Percentiles rank a stretch among this genome's conserved stretches.
These are phyloP conservation scores for Globomyces sp. DNA, from an alignment of 371 early-diverging fungal species.

Conservation along the genomic window DNA sequence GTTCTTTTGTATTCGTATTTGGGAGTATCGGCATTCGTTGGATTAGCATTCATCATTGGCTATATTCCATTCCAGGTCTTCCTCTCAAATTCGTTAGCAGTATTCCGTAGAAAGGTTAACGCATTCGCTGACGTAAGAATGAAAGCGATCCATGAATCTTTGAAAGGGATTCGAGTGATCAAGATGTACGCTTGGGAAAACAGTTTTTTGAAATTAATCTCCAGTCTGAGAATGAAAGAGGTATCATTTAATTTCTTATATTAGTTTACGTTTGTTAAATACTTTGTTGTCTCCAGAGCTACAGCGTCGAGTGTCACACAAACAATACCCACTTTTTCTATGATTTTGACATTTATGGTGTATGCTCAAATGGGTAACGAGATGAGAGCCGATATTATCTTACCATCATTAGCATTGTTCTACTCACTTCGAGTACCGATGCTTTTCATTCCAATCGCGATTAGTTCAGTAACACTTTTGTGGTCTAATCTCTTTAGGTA, in stretches of 20 bases:
- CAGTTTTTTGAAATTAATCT: slow-evolving; percentile 21
- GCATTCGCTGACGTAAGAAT: slow-evolving; percentile 32
- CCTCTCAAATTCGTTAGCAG: slow-evolving; percentile 7
- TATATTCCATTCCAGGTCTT: slow-evolving; percentile 23
- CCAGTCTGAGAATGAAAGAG: slow-evolving; percentile 19
- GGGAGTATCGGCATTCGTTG: slow-evolving; percentile 16
- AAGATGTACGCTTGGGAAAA: slow-evolving; percentile 36
- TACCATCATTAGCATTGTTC: slow-evolving; percentile 23
- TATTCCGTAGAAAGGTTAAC: slow-evolving; percentile 12
- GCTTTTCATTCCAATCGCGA: slow-evolving; percentile 20
- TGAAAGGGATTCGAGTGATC: slow-evolving; percentile 43
- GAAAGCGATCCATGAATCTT: slow-evolving; percentile 30
- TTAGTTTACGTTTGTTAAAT: neutral
- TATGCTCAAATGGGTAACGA: slow-evolving; percentile 11
- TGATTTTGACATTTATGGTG: slow-evolving; percentile 23
- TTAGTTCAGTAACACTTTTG: too few species aligned
- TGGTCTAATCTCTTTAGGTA: too few species aligned
- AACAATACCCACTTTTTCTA: slow-evolving; percentile 26
- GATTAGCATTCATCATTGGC: neutral
- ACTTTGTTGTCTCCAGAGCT: slow-evolving; percentile 18
- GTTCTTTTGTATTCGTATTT: slow-evolving; percentile 20
- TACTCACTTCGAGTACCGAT: slow-evolving; percentile 25
- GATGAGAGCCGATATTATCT: slow-evolving; percentile 14
- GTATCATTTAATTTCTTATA: too few species aligned
- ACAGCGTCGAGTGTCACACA: slow-evolving; percentile 21